Base-by-base conservation (phyloP, 1,284 basidiomycete genomes). In the Abortiporus biennis region DNA sequence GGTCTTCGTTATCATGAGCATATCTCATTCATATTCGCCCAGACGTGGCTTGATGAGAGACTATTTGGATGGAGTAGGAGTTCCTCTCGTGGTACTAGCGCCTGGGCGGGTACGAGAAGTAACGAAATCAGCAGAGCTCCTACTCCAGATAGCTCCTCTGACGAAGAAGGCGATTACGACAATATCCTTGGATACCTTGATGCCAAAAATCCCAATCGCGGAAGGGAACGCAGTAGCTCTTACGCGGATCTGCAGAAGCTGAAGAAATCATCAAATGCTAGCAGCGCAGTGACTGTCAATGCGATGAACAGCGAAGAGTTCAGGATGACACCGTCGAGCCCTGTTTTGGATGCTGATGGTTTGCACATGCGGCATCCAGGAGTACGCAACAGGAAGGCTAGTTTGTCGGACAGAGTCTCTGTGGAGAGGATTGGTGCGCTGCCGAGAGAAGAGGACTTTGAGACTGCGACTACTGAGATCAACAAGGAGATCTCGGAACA, bases 31-130 rank as follows among this genome's bases (percentile, higher is more conserved):
- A n/a, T 29, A 9, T 24, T 21, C 16, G 19, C 31, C 8, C 45
- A 76, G 85, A 85, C 85, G 13, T 94, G 92, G 91, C 74, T 95
- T 25, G 93, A 96, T 60, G 92, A 95, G 64, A 78, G 87, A 13
- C 69, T 96, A 30, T 96, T 95, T 61, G 93, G 93, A 27, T 96
- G 92, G 92, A 87, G 80, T 57, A 73, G 73, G 23, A 87, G 82
- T 52, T 73, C 84, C 3, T 63, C 60, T 40, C 76, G 71, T 36
- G 87, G 85, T 3, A 87, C 84, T 2, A 87, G 81, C 54, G 83
- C 76, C n/a, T 89, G 85, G 86, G 74, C 74, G 22, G 85, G 42
- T 13, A 64, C 68, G 11, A 67, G 70, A 4, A 72, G 64, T 45
- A 70, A 76, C 32, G 80, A 85, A 42, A 64, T 68, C 43, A 88